Evolutionary conservation across 2,329 filamentous ascomycete genomes (phyloP), one percentile per base, ranked within the genome.

Genomic region (Metarhizium humberi): DNA sequence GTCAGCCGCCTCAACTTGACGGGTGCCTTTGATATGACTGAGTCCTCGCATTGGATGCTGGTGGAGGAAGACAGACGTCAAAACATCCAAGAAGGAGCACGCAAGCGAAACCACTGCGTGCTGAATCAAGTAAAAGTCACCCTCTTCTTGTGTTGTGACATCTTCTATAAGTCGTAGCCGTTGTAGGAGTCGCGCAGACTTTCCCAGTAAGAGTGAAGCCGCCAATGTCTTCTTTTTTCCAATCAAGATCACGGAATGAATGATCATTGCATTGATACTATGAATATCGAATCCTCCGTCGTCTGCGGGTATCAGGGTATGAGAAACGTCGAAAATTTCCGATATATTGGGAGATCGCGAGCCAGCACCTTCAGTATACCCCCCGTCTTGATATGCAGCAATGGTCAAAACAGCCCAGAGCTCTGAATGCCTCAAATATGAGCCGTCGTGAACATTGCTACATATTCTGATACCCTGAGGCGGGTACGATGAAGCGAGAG

Each of bases 181-280:
- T 4, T 74, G 62, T 11, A 75, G 72, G 5, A 71, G 59, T 5
- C 58, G 78, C 62, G 82, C 78, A n/a, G 85, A 86, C 57, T 79
- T 75, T 1, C 85, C 86, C 20, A 87, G 73, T 1, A 87, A 67
- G 4, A 87, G 65, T 78, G 86, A 88, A 1, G 87, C 85, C 2
- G 78, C 69, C 14, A 74, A 74, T 38, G 75, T 74, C n/a, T 80
- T 75, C 18, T 78, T 75, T 51, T 78, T 77, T 0, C 79, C 80
- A n/a, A 90, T 69, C 46, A 86, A 82, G 25, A 87, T 71, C 3
- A 90, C 69, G 2, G 82, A 76, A 2, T 90, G 73, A 0, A 86
- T 73, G 1, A 86, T 66, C 4, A 85, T 60, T 4, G 68, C 64
- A 47, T 60, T 61, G 6, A 66, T 60, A 40, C 66, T 63, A 8